Base-by-base conservation (phyloP, 495 filamentous ascomycete species). In the Daldinia bambusicola region DNA sequence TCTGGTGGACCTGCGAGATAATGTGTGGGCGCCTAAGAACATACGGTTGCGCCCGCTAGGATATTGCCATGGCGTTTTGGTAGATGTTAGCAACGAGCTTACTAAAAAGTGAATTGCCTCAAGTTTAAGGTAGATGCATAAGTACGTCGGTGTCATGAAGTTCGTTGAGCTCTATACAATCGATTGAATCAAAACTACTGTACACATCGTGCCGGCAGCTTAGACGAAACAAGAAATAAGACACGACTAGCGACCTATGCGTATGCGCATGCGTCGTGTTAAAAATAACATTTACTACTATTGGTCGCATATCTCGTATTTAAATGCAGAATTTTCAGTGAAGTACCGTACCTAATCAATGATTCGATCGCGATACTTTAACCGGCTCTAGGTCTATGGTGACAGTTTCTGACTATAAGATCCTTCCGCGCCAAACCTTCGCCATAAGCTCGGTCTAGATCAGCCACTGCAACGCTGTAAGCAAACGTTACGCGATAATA, bases 401-500 rank as follows among this genome's bases (percentile, higher is more conserved):
- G 13, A 37, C 60, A 64, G 22, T 51, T 1, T 65, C 16, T 14
- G 26, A 13, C 36, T 45, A 16, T 18, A 61, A 32, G n/a, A 50
- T 55, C 31, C 32, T 32, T 56, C 37, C 4, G 41, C 10, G 32
- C 50, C 55, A 55, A 26, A 26, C 14, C 31, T 16, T 72, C 32
- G 48, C 16, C 5, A 57, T 31, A 8, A 57, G 51, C 41, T 30
- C 37, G 38, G 56, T 57, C 64, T 68, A 68, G 50, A 65, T 52
- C 34, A 32, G 36, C 26, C 26, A 37, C 53, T 68, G 60, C 50
- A 61, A 68, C 70, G 58, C 53, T 63, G 31, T 55, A 31, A n/a
- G 16, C 63, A 37, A 72, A 67, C 64, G 63, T 72, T 72, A 63
- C 69, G 41, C 30, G 37, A 67, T 32, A 2, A 59, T 55, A 48